Evolutionary conservation across 106 monocot genomes (phyloP).

Genomic region (Ottelia alismoides): DNA sequence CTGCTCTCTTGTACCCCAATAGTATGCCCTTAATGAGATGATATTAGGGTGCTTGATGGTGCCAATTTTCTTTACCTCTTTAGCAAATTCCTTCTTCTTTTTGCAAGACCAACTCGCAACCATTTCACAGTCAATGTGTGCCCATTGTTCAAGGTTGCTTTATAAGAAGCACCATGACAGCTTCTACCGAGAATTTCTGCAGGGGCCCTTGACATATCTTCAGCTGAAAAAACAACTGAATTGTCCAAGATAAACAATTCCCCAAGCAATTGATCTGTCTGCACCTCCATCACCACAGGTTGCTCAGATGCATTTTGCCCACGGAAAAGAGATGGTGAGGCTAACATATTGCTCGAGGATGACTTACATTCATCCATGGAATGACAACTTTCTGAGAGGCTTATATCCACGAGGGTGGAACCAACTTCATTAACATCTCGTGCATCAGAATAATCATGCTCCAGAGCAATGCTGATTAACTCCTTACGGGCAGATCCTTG

Average conservation of each 20-base stretch:
- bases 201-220: constrained; percentile 70
- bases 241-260: constrained; percentile 68
- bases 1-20: constrained; percentile 81
- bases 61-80: constrained; percentile 71
- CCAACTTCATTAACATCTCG: neutral
- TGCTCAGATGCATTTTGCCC: constrained; percentile 1
- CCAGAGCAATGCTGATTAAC: constrained; percentile 3
- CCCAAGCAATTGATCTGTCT: constrained; percentile 68
- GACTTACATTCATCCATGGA: neutral
- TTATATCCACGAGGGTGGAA: neutral
- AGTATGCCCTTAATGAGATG: constrained; percentile 66
- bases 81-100: constrained; percentile 75
- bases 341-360: constrained; percentile 4
- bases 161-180: constrained; percentile 88
- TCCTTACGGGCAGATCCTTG: constrained; percentile 46
- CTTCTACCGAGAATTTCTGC: constrained; percentile 90
- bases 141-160: constrained; percentile 69
- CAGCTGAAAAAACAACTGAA: constrained; percentile 61
- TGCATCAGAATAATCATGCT: constrained; percentile 1
- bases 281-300: constrained; percentile 27
- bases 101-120: constrained; percentile 80
- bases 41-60: constrained; percentile 63
- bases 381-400: neutral
- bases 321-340: constrained; percentile 2
- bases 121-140: constrained; percentile 72